Base-by-base conservation (phyloP, 208 protist genomes). In the Crithidia thermophila region DNA sequence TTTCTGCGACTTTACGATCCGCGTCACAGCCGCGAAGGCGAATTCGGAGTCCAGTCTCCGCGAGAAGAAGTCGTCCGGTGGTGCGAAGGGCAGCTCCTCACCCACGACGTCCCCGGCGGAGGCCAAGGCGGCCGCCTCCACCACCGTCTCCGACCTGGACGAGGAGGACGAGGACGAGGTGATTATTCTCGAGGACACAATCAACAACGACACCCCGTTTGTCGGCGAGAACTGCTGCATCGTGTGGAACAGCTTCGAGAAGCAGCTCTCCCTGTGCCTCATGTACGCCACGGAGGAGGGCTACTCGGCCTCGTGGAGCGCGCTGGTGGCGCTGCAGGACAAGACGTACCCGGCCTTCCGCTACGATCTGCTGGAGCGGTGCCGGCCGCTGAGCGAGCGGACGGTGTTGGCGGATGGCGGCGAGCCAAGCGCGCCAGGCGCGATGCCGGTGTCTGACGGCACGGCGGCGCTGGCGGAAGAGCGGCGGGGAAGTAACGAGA, bases 221-320 rank as follows among this genome's bases (percentile, higher is more conserved):
- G 84, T 93, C 20, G 87, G 84, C 16, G 84, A 93, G 68, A 93
- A 93, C 70, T 87, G 84, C 64, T 93, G 84, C 46, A 93, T 93
- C 60, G 87, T 93, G n/a, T 93, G 87, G 85, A 93, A 93, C 65
- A 90, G 84, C 52, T 80, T 91, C 23, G 84, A 89, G 11, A 77
- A 90, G 59, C 76, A 87, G 64, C 79, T 87, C 42, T 91, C 84
- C 14, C 52, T 93, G 7, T 93, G 87, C 52, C 82, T 93, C 58
- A 91, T 91, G 87, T 93, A 86, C 55, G 72, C 77, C n/a, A 84
- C 79, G 0, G 81, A 89, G 67, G 79, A 87, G 57, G 82, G 79
- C n/a, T 93, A 88, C 72, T 52, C 69, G 9, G 87, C 87, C 9
- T 84, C 82, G 4, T 93, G 87, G 85, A 89, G 84, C 30, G 81